These are phyloP conservation scores for Wallacemonas sp. DNA, from an alignment of 208 protist genomes.

Conservation along the genomic window DNA sequence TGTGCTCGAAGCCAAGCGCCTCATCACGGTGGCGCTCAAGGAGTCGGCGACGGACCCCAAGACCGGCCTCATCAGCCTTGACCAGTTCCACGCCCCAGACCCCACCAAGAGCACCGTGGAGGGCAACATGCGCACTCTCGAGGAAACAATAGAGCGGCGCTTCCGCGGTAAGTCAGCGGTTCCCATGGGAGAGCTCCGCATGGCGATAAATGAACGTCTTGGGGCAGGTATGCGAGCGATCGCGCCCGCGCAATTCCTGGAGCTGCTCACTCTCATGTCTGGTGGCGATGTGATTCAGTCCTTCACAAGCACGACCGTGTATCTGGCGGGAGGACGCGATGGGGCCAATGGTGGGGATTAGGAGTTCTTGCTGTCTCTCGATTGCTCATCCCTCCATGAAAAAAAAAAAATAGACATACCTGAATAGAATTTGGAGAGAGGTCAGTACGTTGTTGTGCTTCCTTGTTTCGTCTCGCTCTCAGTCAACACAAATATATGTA, in stretches of 20 bases:
- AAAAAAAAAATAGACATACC: too few relatives aligned
- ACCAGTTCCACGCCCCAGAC: conserved; percentile 89
- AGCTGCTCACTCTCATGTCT: conserved; percentile 73
- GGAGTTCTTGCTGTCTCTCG: too few relatives aligned
- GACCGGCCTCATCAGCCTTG: conserved; percentile 88
- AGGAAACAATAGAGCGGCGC: conserved; percentile 57
- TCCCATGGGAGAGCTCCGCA: conserved; percentile 65
- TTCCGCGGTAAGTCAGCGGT: conserved; percentile 48
- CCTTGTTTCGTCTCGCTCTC: too few relatives aligned
- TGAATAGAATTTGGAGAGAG: too few relatives aligned
- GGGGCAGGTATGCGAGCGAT: conserved; percentile 52
- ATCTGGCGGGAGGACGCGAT: conserved; percentile 27
- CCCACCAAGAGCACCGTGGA: conserved; percentile 79
- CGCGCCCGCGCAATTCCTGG: conserved; percentile 69
- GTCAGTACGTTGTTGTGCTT: too few relatives aligned
- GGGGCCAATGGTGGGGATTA: neutral
- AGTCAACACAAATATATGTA: too few relatives aligned
- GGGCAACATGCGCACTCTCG: conserved; percentile 74
- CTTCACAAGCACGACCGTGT: conserved; percentile 70
- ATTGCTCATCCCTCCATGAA: too few relatives aligned
- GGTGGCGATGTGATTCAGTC: conserved; percentile 78
- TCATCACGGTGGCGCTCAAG: conserved; percentile 89
- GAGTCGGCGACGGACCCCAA: conserved; percentile 84
- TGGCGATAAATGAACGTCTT: conserved; percentile 69
- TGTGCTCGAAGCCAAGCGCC: conserved; percentile 88